Evolutionary conservation across 139 green algal species (phyloP), one percentile per base, ranked within the genome.

Genomic region (Picochlorum sp.): DNA sequence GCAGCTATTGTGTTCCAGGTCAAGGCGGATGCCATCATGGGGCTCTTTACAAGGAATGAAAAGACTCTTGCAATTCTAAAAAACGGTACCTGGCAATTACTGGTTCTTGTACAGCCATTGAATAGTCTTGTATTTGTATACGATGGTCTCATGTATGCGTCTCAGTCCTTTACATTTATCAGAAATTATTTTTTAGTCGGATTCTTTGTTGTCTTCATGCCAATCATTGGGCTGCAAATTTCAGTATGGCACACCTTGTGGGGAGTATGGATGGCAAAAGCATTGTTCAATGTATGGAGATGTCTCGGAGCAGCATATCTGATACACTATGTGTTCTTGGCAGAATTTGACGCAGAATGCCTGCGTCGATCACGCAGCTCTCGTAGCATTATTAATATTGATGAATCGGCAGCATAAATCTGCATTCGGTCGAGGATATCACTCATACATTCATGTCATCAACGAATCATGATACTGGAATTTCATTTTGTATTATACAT

Each of bases 121-220:
- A 89, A 89, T 50, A 65, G 73, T 20, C 15, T 79, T 34, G 69
- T 89, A 1, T 89, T 90, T 67, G 73, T 89, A 13, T 79, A 79
- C 30, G 83, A 89, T 62, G 83, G 81, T 4, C 54, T 89, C 9
- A 68, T 86, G 62, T 83, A 82, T 23, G 79, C 82, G 15, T 71
- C 74, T 2, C 80, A 89, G 47, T 45, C 51, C 14, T 89, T 87
- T 68, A 61, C 56, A 21, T 89, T 68, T 49, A 77, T 79, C 11
- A 56, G 82, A 3, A 67, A 74, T 56, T 69, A 72, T 13, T 69
- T 87, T 32, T 15, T 83, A 2, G 24, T 69, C 7, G 80, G 80
- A 16, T 84, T 87, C 32, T 52, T 69, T 5, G 8, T 78, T n/a
- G 52, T 83, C 8, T 89, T 83, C 64, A 66, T 64, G 13, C 82